phyloP scores from a whole-genome alignment of 208 protist genomes.

The Phytomonas sp. region DNA sequence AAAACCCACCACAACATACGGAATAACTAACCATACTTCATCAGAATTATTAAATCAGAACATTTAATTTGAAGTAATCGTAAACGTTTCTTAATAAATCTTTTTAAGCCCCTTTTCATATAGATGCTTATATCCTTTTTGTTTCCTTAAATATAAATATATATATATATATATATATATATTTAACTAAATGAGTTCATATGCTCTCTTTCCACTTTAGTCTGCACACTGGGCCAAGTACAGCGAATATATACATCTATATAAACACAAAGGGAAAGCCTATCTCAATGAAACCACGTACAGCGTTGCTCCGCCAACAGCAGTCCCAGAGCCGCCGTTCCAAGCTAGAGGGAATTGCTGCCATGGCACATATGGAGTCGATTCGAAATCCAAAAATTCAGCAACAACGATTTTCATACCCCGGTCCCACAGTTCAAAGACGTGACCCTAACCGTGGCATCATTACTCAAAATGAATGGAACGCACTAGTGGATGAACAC shows the following conservation, averaged over 20 bases:
- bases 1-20: constrained; percentile 51
- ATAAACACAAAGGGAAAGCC: constrained; percentile 9
- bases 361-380: constrained; percentile 31
- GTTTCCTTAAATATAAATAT: constrained; percentile 3
- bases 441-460: constrained; percentile 60
- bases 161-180: not conserved
- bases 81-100: constrained; percentile 4
- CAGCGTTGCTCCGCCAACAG: constrained; percentile 67
- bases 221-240: constrained; percentile 3
- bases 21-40: constrained; percentile 7
- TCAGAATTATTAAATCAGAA: not conserved
- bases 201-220: constrained; percentile 8
- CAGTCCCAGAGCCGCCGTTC: constrained; percentile 49
- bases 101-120: constrained; percentile 8
- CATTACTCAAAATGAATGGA: constrained; percentile 75
- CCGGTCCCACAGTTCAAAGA: constrained; percentile 7
- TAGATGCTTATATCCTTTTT: constrained; percentile 4
- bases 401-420: constrained; percentile 17
- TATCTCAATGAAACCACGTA: constrained; percentile 49
- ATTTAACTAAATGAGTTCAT: constrained; percentile 1
- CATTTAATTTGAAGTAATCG: constrained; percentile 15
- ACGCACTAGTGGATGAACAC: constrained; percentile 60
- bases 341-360: constrained; percentile 42
- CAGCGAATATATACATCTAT: constrained; percentile 7
- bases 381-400: constrained; percentile 22